phyloP scores from a whole-genome alignment of 768 basidiomycete species.

The Daedaleopsis sinensis region DNA sequence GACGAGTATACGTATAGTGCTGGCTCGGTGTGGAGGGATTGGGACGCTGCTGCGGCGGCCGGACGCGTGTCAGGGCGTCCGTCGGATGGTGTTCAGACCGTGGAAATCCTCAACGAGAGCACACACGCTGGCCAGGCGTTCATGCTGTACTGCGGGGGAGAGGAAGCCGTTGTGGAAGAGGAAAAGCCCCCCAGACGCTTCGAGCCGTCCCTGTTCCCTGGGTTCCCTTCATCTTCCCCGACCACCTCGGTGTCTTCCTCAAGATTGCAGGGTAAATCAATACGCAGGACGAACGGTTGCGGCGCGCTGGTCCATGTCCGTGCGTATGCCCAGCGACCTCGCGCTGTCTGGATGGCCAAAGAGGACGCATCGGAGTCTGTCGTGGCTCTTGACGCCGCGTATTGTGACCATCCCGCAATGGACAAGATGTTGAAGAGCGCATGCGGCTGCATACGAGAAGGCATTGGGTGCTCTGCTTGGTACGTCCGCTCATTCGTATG shows the following conservation, averaged over 20 bases:
- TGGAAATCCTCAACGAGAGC: constrained; percentile 20
- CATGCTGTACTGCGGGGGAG: constrained; percentile 23
- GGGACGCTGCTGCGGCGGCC: constrained; percentile 7
- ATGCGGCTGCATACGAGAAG: constrained; percentile 71
- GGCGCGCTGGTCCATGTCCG: constrained; percentile 61
- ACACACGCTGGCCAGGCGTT: constrained; percentile 20
- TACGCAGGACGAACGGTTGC: constrained; percentile 55
- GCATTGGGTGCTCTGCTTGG: constrained; percentile 68
- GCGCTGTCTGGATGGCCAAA: constrained; percentile 62
- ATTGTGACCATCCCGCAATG: constrained; percentile 55
- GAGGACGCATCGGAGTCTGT: constrained; percentile 55
- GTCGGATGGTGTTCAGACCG: constrained; percentile 19
- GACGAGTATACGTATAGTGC: constrained; percentile 23
- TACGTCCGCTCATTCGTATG: constrained; percentile 27
- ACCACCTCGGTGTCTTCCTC: constrained; percentile 20
- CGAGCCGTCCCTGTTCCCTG: constrained; percentile 42
- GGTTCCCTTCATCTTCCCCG: constrained; percentile 28
- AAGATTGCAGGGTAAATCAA: constrained; percentile 19
- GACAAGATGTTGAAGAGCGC: constrained; percentile 55
- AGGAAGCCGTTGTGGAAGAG: constrained; percentile 16
- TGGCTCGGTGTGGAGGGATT: constrained; percentile 23
- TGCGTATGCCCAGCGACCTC: constrained; percentile 54
- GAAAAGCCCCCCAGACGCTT: constrained; percentile 26
- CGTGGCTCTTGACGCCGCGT: constrained; percentile 55
- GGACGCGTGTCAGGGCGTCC: constrained; percentile 6